Base-by-base conservation (phyloP, 768 basidiomycete species). In the Phylloporus scabripes region DNA sequence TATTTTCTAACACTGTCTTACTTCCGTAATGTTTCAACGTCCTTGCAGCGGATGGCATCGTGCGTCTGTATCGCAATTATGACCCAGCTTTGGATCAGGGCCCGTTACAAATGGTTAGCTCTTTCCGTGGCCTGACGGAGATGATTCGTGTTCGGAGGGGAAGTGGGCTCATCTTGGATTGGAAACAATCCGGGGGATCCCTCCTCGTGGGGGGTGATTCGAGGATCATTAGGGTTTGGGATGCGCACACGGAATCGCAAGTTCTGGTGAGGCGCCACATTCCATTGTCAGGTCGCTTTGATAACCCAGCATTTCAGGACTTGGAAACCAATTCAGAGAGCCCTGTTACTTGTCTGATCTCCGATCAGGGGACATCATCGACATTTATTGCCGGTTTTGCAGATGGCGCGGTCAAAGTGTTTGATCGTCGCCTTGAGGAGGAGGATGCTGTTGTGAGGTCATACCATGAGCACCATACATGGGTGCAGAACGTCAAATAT, bases 151-250 rank as follows among this genome's bases (percentile, higher is more conserved):
- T 83, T 50, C 76, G 80, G n/a, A 83, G 86, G 53, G 89, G 92
- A 29, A 79, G 78, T 37, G 96, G 96, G 0, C 72, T 97, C 43
- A 76, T 98, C 24, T 80, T 87, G 51, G 92, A 95, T 51, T 99
- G 96, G 96, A 91, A 88, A 60, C 95, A 97, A 68, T 75, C 79
- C 2, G 77, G 83, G 21, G 96, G 94, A 0, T 82, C 81, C 23
- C 70, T 98, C 29, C 73, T 97, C n/a, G 82, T 92, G 23, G 90
- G 90, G 9, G 96, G 95, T 2, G 95, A 98, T 68, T 86, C 91
- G 32, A 81, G 83, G 49, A 82, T 85, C 33, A 86, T 99, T 52
- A 79, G 92, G 50, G 76, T 93, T 4, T 99, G 96, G 96, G 94
- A 99, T 64, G 95, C 93, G 8, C 85, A 90, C 55, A 87, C 87